These are phyloP conservation scores for Oxytropis ochrocephala DNA, from an alignment of 306 rosid species.

Conservation along the genomic window DNA sequence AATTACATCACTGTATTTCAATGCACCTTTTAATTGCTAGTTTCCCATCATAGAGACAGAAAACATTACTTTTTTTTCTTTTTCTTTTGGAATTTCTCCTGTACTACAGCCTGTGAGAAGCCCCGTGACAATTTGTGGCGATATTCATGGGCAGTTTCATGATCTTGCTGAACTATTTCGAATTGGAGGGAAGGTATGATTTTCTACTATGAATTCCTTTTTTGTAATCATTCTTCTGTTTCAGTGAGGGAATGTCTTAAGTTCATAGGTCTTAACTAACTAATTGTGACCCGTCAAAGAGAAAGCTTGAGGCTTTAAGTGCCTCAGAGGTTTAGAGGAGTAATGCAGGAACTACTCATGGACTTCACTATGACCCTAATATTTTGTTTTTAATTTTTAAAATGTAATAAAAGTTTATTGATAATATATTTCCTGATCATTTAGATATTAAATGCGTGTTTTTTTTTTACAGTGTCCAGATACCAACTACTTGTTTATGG, in stretches of 20 bases:
- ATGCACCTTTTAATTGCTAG: background rate
- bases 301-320: conserved; percentile 33
- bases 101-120: conserved; percentile 91
- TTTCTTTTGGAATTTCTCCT: conserved; percentile 17
- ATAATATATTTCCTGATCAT: background rate
- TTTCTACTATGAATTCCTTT: conserved; percentile 27
- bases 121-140: conserved; percentile 99
- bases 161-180: conserved; percentile 98
- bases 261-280: conserved; percentile 38
- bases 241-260: conserved; percentile 39
- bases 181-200: conserved; percentile 97
- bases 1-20: background rate
- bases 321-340: conserved; percentile 25
- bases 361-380: conserved; percentile 17
- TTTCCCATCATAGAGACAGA: background rate
- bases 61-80: conserved; percentile 7
- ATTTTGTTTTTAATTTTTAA: conserved; percentile 16
- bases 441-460: conserved; percentile 14
- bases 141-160: conserved; percentile 98
- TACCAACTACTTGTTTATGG: conserved; percentile 97
- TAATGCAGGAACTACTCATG: conserved; percentile 27
- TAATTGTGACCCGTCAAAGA: conserved; percentile 37
- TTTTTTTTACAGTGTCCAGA: conserved; percentile 83
- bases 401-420: conserved; percentile 5
- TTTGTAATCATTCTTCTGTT: conserved; percentile 29